Evolutionary conservation across 176 grass and related monocot genomes (phyloP).

Genomic region (Miscanthus lutarioriparius): DNA sequence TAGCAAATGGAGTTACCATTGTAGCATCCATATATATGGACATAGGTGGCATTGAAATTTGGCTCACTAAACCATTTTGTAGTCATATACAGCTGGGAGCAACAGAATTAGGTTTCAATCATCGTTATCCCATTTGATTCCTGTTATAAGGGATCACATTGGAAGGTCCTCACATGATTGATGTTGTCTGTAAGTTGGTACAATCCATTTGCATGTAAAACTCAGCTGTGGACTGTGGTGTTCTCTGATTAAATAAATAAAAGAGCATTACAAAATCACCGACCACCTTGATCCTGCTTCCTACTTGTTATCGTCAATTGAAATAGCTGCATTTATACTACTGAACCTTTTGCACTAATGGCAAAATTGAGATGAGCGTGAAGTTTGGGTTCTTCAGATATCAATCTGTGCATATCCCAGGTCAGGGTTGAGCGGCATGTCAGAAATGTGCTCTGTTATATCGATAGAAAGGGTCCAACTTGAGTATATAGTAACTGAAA

Average conservation of each 20-base stretch:
- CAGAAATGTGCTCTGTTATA: not conserved
- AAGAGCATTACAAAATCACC: not conserved
- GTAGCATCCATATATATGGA: not conserved
- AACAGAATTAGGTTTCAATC: not conserved
- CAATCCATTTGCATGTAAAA: constrained; percentile 35
- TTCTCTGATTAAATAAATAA: constrained; percentile 26
- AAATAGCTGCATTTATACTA: not conserved
- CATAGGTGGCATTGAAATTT: constrained; percentile 30
- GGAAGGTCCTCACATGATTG: constrained; percentile 11
- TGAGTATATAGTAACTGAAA: not conserved
- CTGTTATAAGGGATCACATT: constrained; percentile 31
- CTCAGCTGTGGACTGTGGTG: not conserved
- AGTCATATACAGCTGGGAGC: constrained; percentile 12
- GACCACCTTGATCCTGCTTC: not conserved
- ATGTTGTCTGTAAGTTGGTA: constrained; percentile 19
- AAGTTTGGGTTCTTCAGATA: not conserved
- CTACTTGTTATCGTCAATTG: no score
- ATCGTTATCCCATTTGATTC: constrained; percentile 18
- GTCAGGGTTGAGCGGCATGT: not conserved
- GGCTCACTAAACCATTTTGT: constrained; percentile 4
- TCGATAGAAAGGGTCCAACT: not conserved
- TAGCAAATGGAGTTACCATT: constrained; percentile 26
- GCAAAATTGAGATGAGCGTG: not conserved
- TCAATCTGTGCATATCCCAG: not conserved
- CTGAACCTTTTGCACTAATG: not conserved